Percentiles rank a stretch among this genome's conserved stretches.
Evolutionary conservation across 768 basidiomycete species (phyloP).

Genomic region (Termitomyces sp.): DNA sequence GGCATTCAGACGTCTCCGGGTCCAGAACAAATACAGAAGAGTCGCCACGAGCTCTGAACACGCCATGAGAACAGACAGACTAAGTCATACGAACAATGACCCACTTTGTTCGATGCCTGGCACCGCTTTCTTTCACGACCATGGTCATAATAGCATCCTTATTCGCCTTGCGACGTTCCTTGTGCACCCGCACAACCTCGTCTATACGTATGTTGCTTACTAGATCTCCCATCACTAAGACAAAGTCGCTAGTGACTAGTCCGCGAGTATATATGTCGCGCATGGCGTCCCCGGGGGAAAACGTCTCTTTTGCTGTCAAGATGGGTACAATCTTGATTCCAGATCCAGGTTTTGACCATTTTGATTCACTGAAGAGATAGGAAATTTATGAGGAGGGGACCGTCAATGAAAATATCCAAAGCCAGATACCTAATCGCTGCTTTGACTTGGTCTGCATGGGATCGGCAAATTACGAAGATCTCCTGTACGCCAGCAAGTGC

Average conservation of each 20-base stretch:
- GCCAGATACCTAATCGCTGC: conserved; percentile 70
- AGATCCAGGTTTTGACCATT: conserved; percentile 77
- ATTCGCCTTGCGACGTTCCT: conserved; percentile 78
- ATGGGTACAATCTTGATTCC: conserved; percentile 83
- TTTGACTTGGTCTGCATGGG: conserved; percentile 83
- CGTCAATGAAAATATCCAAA: conserved; percentile 4
- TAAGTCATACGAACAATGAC: conserved; percentile 15
- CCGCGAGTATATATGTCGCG: conserved; percentile 92
- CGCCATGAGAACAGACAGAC: not conserved
- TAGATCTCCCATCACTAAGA: conserved; percentile 87
- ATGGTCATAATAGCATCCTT: conserved; percentile 97
- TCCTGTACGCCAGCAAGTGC: conserved; percentile 94
- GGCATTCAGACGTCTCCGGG: conserved; percentile 67
- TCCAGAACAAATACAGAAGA: conserved; percentile 78
- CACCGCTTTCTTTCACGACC: conserved; percentile 79
- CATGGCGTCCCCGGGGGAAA: conserved; percentile 88
- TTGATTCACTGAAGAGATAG: conserved; percentile 49
- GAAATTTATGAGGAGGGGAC: conserved; percentile 7
- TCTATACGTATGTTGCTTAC: conserved; percentile 92
- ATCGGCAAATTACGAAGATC: conserved; percentile 92
- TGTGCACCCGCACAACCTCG: conserved; percentile 85
- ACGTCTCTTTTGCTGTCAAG: conserved; percentile 80
- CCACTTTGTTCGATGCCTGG: conserved; percentile 68
- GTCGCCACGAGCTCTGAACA: conserved; percentile 59
- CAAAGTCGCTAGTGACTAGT: conserved; percentile 85